These are phyloP conservation scores for Russula virescens DNA, from an alignment of 768 basidiomycete genomes.

Conservation along the genomic window DNA sequence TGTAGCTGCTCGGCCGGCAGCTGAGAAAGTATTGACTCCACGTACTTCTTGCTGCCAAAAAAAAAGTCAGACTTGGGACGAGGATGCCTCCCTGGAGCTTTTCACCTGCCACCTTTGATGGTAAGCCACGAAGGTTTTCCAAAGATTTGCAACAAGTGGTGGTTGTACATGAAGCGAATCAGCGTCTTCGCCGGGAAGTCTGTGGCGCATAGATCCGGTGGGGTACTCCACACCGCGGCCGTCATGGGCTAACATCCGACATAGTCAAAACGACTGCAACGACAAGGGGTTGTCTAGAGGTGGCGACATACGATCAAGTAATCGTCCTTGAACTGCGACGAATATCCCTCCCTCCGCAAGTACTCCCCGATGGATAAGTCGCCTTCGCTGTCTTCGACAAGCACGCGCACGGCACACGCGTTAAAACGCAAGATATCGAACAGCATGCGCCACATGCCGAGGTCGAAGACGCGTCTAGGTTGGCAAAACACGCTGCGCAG, in stretches of 20 bases:
- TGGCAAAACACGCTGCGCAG: conserved; percentile 63
- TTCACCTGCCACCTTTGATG: conserved; percentile 64
- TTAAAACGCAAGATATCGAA: conserved; percentile 73
- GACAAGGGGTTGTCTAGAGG: too few relatives aligned
- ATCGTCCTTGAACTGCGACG: conserved; percentile 61
- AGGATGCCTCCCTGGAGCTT: conserved; percentile 31
- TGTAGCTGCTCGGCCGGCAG: conserved; percentile 49
- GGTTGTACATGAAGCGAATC: conserved; percentile 69
- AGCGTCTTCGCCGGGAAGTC: conserved; percentile 69
- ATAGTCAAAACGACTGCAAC: background rate
- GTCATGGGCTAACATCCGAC: conserved; percentile 53
- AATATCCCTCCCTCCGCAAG: conserved; percentile 57
- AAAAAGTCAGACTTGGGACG: background rate
- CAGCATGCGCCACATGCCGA: conserved; percentile 65
- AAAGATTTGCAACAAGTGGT: conserved; percentile 64
- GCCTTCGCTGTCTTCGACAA: conserved; percentile 29
- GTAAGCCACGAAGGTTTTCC: conserved; percentile 72
- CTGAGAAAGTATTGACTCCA: conserved; percentile 51
- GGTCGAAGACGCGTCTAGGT: conserved; percentile 51
- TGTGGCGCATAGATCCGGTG: conserved; percentile 59
- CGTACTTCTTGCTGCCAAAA: conserved; percentile 42
- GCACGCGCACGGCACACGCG: conserved; percentile 49
- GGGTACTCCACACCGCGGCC: conserved; percentile 75
- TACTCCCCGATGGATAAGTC: conserved; percentile 49
- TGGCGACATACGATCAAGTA: conserved; percentile 56